Evolutionary conservation across 2,329 filamentous ascomycete genomes (phyloP), one percentile per base, ranked within the genome.

Genomic region (Paraconiothyrium brasiliense): DNA sequence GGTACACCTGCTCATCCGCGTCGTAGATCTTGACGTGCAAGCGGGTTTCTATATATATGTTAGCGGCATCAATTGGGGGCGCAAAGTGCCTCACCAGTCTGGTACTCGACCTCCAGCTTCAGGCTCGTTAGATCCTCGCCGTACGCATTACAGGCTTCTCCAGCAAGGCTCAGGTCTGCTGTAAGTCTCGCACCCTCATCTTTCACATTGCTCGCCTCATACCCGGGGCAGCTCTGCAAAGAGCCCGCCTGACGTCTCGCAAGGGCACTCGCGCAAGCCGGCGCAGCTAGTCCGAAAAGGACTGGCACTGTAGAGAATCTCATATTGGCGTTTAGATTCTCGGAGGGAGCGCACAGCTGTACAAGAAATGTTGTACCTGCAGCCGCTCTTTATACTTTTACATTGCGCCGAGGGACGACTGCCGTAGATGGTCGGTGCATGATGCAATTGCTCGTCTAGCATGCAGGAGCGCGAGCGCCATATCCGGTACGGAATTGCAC

Each of bases 21-120:
- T 94, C 91, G 64, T 89, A 86, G 60, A 93, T 92, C 70, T 90
- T 86, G 69, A 93, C 88, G 72, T 92, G 90, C 2, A 93, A 84
- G 27, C 90, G 88, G 44, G 83, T 82, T 49, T 87, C 88, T 89
- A 27, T 9, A 5, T 4, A 2, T 10, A 14, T 34, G 35, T 70
- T 47, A 67, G 64, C 43, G 6, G 24, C 4, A 90, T 68, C 87
- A 84, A 51, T 93, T 80, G 60, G 88, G 87, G 27, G 93, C 76
- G 1, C 89, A 84, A 66, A 90, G 84, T 7, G 74, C 71, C 66
- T 20, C 58, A 88, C 86, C 83, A 44, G 84, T 86, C 71, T 90
- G 83, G 66, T 89, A 89, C 62, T 87, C 84, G 10, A 89, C 87
- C 16, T 82, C 78, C 57, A 90, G 77, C 57, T 80, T 86, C 66